Evolutionary conservation across 2,329 filamentous ascomycete genomes (phyloP).

Genomic region (Diaporthe longicolla): DNA sequence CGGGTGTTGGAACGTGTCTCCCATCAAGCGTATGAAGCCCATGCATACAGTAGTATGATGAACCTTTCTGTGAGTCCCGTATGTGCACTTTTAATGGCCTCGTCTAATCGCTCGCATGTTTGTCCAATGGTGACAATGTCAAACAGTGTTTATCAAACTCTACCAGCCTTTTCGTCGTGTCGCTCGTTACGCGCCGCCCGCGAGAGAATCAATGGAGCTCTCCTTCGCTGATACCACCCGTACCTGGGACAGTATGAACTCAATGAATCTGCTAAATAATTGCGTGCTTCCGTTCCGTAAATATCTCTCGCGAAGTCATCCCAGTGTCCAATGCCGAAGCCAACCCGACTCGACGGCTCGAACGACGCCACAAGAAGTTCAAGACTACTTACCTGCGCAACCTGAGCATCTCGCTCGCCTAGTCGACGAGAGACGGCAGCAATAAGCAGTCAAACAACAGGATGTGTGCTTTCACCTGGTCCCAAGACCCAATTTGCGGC

Average conservation of each 20-base stretch:
- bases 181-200: background rate
- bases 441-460: background rate
- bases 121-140: background rate
- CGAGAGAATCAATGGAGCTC: background rate
- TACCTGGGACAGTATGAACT: rapidly evolving
- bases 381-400: too few species aligned
- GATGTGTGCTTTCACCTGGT: background rate
- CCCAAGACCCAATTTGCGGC: background rate
- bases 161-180: background rate
- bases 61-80: background rate
- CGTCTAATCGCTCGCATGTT: background rate
- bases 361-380: background rate
- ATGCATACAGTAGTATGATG: too few species aligned
- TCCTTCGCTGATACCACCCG: background rate
- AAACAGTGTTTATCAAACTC: background rate
- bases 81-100: background rate
- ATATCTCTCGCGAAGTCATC: background rate
- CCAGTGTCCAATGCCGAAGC: background rate
- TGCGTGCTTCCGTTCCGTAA: too few species aligned
- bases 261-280: background rate
- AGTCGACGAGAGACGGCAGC: rapidly evolving
- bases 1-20: background rate
- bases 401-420: background rate
- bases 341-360: background rate
- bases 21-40: background rate